phyloP scores from a whole-genome alignment of 352 stramenopile genomes.

The Phytophthora pistaciae region DNA sequence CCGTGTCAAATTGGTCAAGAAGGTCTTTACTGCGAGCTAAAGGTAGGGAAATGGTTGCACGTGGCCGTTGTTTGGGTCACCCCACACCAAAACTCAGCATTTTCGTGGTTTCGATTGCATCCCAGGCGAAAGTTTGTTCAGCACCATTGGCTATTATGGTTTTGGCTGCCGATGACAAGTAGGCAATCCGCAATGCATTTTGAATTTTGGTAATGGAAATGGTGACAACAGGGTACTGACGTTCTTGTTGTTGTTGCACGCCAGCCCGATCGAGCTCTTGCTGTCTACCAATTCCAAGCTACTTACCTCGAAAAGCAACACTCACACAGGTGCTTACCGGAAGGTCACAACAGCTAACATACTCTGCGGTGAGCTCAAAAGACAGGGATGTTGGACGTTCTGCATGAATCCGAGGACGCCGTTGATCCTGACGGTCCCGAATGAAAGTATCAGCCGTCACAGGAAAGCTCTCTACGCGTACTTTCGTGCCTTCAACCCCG shows the following conservation, averaged over 20 bases:
- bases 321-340: conserved; percentile 30
- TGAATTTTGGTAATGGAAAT: not conserved
- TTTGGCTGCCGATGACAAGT: conserved; percentile 55
- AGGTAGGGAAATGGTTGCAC: conserved; percentile 20
- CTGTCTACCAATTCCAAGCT: conserved; percentile 59
- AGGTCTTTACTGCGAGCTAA: conserved; percentile 57
- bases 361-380: conserved; percentile 53
- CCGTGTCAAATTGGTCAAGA: conserved; percentile 40
- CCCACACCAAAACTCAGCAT: not conserved
- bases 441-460: conserved; percentile 43
- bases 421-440: conserved; percentile 54
- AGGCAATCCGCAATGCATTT: conserved; percentile 19
- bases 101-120: not conserved
- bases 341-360: conserved; percentile 39
- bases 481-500: conserved; percentile 33
- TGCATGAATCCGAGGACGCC: conserved; percentile 34
- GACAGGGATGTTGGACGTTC: conserved; percentile 61
- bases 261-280: conserved; percentile 54
- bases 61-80: not conserved
- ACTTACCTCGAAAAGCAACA: conserved; percentile 46
- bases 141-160: conserved; percentile 60
- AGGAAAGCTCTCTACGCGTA: conserved; percentile 53
- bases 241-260: conserved; percentile 1
- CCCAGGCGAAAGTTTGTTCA: conserved; percentile 41
- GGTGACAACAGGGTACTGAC: not conserved